Evolutionary conservation across 1,284 basidiomycete species (phyloP).

Genomic region (Ustilago crameri): DNA sequence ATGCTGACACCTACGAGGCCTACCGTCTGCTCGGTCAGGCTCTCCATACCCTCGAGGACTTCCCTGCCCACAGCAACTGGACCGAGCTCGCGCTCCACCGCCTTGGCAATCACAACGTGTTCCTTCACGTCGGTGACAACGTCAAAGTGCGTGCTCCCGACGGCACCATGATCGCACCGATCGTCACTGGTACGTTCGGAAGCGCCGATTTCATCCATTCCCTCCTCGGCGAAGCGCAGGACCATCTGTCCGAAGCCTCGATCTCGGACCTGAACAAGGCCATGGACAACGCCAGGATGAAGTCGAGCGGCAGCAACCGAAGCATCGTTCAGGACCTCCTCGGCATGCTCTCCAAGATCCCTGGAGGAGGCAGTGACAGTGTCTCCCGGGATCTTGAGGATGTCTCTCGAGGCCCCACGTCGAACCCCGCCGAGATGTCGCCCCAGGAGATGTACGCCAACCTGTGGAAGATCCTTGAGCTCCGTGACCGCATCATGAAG

Average conservation of each 20-base stretch:
- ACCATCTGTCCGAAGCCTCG: conserved; percentile 77
- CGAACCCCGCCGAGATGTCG: conserved; percentile 76
- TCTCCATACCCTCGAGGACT: conserved; percentile 85
- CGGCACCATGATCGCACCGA: conserved; percentile 80
- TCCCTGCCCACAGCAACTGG: conserved; percentile 79
- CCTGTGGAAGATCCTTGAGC: conserved; percentile 85
- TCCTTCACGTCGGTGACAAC: conserved; percentile 88
- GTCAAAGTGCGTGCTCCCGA: conserved; percentile 79
- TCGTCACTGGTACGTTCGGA: conserved; percentile 90
- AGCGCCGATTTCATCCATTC: conserved; percentile 78
- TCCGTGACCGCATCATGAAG: conserved; percentile 83
- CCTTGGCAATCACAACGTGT: conserved; percentile 81
- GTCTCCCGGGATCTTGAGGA: conserved; percentile 58
- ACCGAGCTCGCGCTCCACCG: conserved; percentile 74
- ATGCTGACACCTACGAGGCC: conserved; percentile 78
- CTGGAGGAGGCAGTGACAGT: conserved; percentile 35
- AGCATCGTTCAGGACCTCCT: conserved; percentile 53
- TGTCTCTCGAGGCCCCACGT: conserved; percentile 66
- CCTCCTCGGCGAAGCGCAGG: conserved; percentile 73
- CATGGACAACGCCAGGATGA: conserved; percentile 72
- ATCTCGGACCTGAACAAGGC: conserved; percentile 87
- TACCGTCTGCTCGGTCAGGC: conserved; percentile 62
- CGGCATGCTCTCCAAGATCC: conserved; percentile 72
- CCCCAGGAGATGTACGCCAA: conserved; percentile 84
- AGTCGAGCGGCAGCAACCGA: conserved; percentile 64